Evolutionary conservation across 2,329 filamentous ascomycete genomes (phyloP).

Genomic region (Rhynchosporium graminicola): DNA sequence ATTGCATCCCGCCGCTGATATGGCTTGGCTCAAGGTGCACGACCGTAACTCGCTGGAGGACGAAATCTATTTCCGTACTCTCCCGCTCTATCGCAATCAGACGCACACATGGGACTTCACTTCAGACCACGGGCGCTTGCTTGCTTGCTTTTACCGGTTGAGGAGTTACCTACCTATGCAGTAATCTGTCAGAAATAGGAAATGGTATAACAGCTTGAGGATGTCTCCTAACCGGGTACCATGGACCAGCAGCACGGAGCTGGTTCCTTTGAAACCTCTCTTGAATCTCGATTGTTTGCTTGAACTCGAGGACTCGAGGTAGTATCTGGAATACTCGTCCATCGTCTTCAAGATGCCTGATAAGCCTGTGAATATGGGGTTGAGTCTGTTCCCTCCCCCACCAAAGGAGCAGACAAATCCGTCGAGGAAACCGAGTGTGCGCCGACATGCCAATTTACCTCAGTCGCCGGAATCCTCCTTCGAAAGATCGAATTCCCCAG

Average conservation of each 20-base stretch:
- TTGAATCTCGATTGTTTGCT: neutral
- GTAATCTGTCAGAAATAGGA: conserved; percentile 4
- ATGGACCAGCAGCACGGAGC: conserved; percentile 17
- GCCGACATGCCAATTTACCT: conserved; percentile 31
- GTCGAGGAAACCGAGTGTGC: conserved; percentile 36
- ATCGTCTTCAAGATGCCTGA: conserved; percentile 33
- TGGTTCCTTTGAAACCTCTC: conserved; percentile 13
- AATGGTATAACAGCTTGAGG: conserved; percentile 16
- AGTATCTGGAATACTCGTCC: conserved; percentile 30
- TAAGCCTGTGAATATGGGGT: conserved; percentile 36
- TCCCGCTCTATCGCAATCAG: conserved; percentile 28
- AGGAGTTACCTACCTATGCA: neutral
- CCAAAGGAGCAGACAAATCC: conserved; percentile 36
- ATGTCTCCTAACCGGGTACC: conserved; percentile 8
- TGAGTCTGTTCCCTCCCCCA: conserved; percentile 40
- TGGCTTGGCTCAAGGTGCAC: conserved; percentile 12
- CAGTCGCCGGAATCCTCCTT: conserved; percentile 31
- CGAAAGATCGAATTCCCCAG: conserved; percentile 33
- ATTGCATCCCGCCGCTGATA: conserved; percentile 26
- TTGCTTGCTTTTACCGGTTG: conserved; percentile 27
- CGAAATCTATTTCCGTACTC: conserved; percentile 30
- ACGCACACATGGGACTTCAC: conserved; percentile 24
- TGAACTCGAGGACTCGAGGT: conserved; percentile 17
- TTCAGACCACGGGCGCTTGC: conserved; percentile 28
- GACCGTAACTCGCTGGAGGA: conserved; percentile 20